Evolutionary conservation across 208 protist species (phyloP).

Genomic region (Acanthamoeba triangularis): DNA sequence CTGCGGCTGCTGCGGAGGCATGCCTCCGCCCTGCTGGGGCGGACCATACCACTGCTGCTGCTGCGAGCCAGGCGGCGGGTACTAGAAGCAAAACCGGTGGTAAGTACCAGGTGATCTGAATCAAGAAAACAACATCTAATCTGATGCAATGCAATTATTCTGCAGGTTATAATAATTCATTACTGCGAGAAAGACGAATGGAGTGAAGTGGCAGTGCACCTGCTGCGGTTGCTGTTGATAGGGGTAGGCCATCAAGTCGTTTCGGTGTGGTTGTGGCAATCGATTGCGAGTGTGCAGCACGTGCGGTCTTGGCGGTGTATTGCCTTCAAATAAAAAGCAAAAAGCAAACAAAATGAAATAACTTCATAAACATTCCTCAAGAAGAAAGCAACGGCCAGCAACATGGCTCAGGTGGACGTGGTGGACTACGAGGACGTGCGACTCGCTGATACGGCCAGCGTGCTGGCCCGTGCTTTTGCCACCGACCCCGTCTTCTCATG

Average conservation of each 20-base stretch:
- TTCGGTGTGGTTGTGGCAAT: no score
- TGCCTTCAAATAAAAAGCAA: background rate
- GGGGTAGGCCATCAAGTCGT: background rate
- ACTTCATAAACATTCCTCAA: no score
- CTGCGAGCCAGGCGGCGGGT: background rate
- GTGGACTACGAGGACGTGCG: background rate
- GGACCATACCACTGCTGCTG: background rate
- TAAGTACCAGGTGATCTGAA: no score
- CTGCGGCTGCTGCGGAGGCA: background rate
- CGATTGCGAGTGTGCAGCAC: no score
- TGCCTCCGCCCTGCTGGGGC: background rate
- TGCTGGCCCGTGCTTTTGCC: conserved; percentile 3
- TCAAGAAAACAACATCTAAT: no score
- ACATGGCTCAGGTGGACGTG: background rate
- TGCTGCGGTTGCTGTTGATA: background rate
- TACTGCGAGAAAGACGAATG: no score
- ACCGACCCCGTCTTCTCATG: conserved; percentile 33
- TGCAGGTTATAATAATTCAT: no score
- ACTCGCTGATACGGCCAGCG: background rate
- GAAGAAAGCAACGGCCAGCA: background rate
- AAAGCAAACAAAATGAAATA: background rate
- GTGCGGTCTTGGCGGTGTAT: no score
- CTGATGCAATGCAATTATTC: no score
- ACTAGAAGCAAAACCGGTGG: no score
- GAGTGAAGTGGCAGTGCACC: background rate